phyloP scores from a whole-genome alignment of 2,329 filamentous ascomycete genomes.

The Colletotrichum kahawae region DNA sequence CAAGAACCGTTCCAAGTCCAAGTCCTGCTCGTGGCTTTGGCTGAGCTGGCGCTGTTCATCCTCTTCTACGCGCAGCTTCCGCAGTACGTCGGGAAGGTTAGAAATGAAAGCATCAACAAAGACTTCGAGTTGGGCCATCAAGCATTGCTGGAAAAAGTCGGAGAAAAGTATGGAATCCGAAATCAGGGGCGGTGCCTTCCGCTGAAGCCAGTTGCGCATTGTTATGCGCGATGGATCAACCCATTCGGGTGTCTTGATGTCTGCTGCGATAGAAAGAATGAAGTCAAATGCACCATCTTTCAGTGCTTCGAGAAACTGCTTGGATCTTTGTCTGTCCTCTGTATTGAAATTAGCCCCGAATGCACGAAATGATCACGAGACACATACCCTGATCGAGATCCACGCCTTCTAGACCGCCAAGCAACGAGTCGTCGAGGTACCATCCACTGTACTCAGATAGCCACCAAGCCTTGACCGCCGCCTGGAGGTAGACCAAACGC shows the following conservation, averaged over 20 bases:
- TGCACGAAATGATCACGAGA: not conserved
- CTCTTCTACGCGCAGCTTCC: constrained; percentile 85
- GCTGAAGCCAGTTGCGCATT: constrained; percentile 81
- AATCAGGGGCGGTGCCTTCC: constrained; percentile 74
- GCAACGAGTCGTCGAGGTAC: constrained; percentile 73
- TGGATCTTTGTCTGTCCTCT: constrained; percentile 74
- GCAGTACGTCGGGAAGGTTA: constrained; percentile 91
- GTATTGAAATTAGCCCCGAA: constrained; percentile 16
- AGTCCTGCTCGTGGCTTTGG: constrained; percentile 68
- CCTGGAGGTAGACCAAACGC: constrained; percentile 77
- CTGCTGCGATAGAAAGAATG: constrained; percentile 82
- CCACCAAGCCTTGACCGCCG: constrained; percentile 84
- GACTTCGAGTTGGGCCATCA: constrained; percentile 83
- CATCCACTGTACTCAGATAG: constrained; percentile 91
- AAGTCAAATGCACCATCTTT: constrained; percentile 94
- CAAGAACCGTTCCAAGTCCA: constrained; percentile 87
- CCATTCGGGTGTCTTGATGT: constrained; percentile 82
- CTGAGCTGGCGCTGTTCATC: constrained; percentile 81
- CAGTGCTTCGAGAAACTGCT: constrained; percentile 76
- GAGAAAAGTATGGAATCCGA: constrained; percentile 73
- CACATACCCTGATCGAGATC: constrained; percentile 62
- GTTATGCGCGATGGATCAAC: constrained; percentile 85
- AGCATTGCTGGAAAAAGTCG: constrained; percentile 70
- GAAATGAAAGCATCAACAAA: constrained; percentile 94
- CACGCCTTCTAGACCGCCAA: constrained; percentile 46